phyloP scores from a whole-genome alignment of 1,139 yeast species.

The Protomyces inundatus region DNA sequence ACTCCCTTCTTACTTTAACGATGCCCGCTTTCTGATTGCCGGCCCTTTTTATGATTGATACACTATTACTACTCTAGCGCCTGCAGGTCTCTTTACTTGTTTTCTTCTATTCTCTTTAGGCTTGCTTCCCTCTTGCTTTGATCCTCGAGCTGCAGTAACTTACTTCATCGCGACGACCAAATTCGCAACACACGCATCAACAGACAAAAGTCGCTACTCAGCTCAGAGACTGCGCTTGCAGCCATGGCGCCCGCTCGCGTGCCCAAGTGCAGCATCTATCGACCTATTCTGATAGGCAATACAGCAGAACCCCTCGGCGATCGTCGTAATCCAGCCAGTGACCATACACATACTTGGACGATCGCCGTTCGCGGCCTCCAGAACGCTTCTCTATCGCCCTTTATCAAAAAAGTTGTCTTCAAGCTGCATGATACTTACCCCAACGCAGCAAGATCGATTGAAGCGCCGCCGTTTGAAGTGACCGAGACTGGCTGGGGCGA shows the following conservation, averaged over 20 bases:
- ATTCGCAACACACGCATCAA: too few species aligned
- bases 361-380: slow-evolving; percentile 82
- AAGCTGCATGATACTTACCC: slow-evolving; percentile 92
- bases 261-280: slow-evolving; percentile 20
- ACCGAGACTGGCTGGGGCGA: slow-evolving; percentile 99
- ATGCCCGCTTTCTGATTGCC: too few species aligned
- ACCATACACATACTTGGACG: slow-evolving; percentile 96
- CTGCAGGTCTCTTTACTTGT: too few species aligned
- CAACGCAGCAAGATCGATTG: slow-evolving; percentile 75
- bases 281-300: slow-evolving; percentile 28
- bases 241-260: slow-evolving; percentile 25
- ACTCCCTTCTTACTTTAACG: too few species aligned
- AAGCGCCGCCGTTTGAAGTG: slow-evolving; percentile 86
- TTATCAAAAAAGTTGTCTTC: slow-evolving; percentile 85
- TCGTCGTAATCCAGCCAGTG: slow-evolving; percentile 45
- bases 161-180: too few species aligned
- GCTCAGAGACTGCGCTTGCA: too few species aligned
- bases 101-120: too few species aligned
- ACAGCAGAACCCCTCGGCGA: slow-evolving; percentile 24
- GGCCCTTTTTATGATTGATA: too few species aligned
- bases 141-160: too few species aligned
- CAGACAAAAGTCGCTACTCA: too few species aligned
- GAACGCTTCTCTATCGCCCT: slow-evolving; percentile 73
- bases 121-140: too few species aligned
- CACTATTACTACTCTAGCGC: too few species aligned